Evolutionary conservation across 176 grass and related monocot genomes (phyloP), one percentile per base, ranked within the genome.

Genomic region (Dactylis glomerata): DNA sequence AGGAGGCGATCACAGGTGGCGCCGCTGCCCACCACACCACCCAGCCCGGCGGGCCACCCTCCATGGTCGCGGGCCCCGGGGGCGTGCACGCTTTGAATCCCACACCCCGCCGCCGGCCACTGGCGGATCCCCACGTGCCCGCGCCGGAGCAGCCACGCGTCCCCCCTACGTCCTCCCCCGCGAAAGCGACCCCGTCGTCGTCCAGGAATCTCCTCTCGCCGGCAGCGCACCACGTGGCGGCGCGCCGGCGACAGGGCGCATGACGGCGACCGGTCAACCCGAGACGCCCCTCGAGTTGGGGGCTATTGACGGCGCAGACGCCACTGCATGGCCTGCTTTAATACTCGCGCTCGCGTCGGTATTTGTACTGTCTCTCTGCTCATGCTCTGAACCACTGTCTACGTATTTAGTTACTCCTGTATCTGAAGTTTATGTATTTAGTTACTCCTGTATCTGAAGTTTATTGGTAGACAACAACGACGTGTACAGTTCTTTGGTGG

Each of bases 271-370:
- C 31, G 40, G 51, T 27, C 24, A 10, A 1, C 34, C 42, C 12
- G 7, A 23, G 14, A 34, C 12, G 5, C 82, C 68, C 36, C 20
- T 1, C 15, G 65, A 73, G 81, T 57, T 84, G 0, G 0, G 0
- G 0, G 0, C 4, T 27, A 84, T 84, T 78, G 30, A 24, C 87
- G 0, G n/a, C 19, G 0, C 1, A 0, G 10, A 27, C 33, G 44
- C 87, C 75, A 15, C 87, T 80, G 75, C 75, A 74, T 80, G 86
- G 38, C 38, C 72, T 15, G 79, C 79, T 82, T 82, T 69, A 71
- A 81, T 34, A 65, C 62, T 59, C 77, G 85, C 17, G 61, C 61
- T 30, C 27, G 27, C 31, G 2, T 17, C 58, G 14, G 3, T 28
- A 55, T 55, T 20, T 58, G n/a, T n/a, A n/a, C 23, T 59, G 12